A percentile compares a stretch with the other conserved stretches of the same genome.
These are phyloP conservation scores for Bryum argenteum DNA, from an alignment of 225 moss, liverwort and hornwort genomes.

Conservation along the genomic window DNA sequence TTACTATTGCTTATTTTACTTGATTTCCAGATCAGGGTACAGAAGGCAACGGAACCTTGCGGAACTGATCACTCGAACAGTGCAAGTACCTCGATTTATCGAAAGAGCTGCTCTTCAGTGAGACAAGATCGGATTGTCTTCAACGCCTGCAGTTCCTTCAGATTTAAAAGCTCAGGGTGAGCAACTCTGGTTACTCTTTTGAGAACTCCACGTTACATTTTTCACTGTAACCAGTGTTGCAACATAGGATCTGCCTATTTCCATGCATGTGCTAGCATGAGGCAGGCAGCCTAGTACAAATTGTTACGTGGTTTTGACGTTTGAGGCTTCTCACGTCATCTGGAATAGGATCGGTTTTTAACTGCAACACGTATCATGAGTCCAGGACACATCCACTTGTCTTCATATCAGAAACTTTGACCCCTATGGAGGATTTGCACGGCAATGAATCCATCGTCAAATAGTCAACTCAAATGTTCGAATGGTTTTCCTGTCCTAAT, in stretches of 20 bases:
- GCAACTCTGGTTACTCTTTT: constrained; percentile 17
- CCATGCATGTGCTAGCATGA: constrained; percentile 23
- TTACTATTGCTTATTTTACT: constrained; percentile 18
- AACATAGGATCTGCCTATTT: constrained; percentile 20
- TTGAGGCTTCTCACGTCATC: constrained; percentile 40
- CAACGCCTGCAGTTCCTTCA: constrained; percentile 19
- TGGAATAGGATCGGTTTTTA: constrained; percentile 7
- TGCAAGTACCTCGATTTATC: constrained; percentile 19
- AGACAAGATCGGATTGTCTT: constrained; percentile 17
- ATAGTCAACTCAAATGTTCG: too few species aligned
- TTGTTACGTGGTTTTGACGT: constrained; percentile 32
- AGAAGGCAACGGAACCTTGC: constrained; percentile 22
- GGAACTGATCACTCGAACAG: constrained; percentile 23
- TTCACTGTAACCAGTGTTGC: constrained; percentile 20
- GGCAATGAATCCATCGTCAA: too few species aligned
- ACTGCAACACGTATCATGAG: background rate
- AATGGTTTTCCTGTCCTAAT: too few species aligned
- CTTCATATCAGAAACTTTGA: background rate
- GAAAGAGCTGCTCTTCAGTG: constrained; percentile 25
- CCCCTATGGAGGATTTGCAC: too few species aligned
- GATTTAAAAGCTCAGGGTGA: constrained; percentile 17
- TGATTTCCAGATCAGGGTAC: constrained; percentile 36
- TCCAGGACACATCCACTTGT: background rate
- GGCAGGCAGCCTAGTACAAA: constrained; percentile 18
- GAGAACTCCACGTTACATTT: constrained; percentile 10